Evolutionary conservation across 441 rosid genomes (phyloP), one percentile per base, ranked within the genome.

Genomic region (Gossypium davidsonii): DNA sequence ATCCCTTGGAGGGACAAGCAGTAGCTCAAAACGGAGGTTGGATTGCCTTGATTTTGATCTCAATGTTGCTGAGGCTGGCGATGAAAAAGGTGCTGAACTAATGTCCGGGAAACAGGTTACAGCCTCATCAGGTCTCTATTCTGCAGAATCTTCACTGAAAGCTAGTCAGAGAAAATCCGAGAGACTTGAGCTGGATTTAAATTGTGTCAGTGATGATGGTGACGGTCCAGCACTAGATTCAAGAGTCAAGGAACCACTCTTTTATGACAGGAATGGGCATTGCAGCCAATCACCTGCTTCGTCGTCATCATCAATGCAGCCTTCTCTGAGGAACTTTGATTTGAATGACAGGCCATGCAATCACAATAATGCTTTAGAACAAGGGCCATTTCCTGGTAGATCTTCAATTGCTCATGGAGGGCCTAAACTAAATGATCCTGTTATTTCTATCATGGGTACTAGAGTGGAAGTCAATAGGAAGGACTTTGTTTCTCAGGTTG

Each of bases 271-370:
- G 67, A 86, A 83, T 78, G 87, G 90, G 71, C 88, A 78, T 79
- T 84, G 82, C 63, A 89, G 86, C 73, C 93, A 89, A 28, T 88
- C 98, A 57, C 92, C 92, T 59, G 88, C 87, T 61, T 88, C 97
- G 28, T 86, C 97, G 8, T 88, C 92, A 9, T 92, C 98, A 11
- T 83, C 90, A 17, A 74, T 82, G 89, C 97, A 83, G 84, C 93
- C 85, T 57, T 79, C 82, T 28, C 72, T 82, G 69, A 89, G 92
- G 84, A 96, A 89, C 83, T 84, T 96, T 67, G 96, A 96, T 86
- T 84, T 96, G 87, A 96, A 96, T 77, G 97, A 96, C 76, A 83
- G 88, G 60, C 98, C 99, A 17, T 76, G 73, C 70, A 71, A 80
- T 74, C 83, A 77, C 51, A 86, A 58, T n/a, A 90, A 88, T 68